Evolutionary conservation across 176 grass and related monocot genomes (phyloP).

Genomic region (Carex scoparia): DNA sequence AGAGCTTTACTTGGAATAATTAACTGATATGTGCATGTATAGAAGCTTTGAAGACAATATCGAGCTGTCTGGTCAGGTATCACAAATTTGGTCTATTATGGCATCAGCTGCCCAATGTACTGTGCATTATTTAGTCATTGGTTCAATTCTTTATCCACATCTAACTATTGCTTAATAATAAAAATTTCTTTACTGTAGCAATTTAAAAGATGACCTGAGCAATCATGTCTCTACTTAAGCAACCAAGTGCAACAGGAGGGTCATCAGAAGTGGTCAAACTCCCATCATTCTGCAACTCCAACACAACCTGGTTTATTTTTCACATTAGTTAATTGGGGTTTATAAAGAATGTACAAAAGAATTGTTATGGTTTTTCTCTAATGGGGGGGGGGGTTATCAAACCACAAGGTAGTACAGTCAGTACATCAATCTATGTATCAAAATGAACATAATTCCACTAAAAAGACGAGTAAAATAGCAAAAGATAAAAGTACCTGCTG

Average conservation of each 20-base stretch:
- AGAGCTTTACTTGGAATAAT: not conserved
- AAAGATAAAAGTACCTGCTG: constrained; percentile 47
- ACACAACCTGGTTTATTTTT: constrained; percentile 59
- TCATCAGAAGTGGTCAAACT: constrained; percentile 79
- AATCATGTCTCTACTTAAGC: constrained; percentile 56
- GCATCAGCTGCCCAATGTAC: not conserved
- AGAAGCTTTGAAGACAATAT: not conserved
- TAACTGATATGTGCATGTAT: not conserved
- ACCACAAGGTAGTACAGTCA: not conserved
- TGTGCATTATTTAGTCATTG: not conserved
- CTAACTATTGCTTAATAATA: not conserved
- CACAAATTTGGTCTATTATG: not conserved
- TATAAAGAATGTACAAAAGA: not conserved
- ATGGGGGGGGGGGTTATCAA: no score
- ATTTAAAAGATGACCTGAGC: constrained; percentile 52
- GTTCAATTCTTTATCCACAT: not conserved
- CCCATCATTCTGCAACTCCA: constrained; percentile 91
- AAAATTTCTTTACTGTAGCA: not conserved
- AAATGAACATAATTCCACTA: not conserved
- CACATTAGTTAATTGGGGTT: not conserved
- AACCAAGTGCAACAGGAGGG: constrained; percentile 70
- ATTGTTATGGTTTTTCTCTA: not conserved
- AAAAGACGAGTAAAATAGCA: not conserved
- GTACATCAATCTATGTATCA: not conserved
- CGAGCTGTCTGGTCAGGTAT: not conserved